Conservation (phyloP, 73 alveolate species). For the Tetrahymena thermophila region DNA sequence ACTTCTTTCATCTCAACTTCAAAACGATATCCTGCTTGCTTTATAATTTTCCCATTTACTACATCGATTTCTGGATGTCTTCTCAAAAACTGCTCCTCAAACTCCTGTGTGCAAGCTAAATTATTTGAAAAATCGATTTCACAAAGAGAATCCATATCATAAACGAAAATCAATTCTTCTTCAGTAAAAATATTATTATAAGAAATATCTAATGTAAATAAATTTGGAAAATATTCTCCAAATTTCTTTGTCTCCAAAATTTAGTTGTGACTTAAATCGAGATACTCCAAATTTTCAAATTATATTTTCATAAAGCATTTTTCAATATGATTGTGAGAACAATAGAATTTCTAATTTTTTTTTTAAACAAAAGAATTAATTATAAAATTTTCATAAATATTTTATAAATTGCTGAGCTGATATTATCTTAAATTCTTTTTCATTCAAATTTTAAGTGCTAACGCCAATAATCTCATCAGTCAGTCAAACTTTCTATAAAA, state of each 20-base stretch:
- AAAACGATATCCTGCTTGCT: background rate
- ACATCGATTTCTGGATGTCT: background rate
- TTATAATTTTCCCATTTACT: background rate
- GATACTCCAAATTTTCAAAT: background rate
- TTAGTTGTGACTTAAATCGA: background rate
- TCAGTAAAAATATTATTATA: background rate
- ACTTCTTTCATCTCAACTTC: background rate
- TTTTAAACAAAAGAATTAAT: background rate
- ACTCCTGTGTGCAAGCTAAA: background rate
- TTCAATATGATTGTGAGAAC: background rate
- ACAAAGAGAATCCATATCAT: background rate
- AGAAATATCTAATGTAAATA: background rate
- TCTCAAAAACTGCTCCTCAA: background rate
- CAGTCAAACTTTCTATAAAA: too few species aligned
- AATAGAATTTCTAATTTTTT: background rate
- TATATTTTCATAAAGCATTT: background rate
- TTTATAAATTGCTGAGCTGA: too few species aligned
- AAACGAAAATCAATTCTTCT: background rate
- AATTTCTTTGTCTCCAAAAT: background rate
- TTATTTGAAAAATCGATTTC: background rate
- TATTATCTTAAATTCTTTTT: too few species aligned
- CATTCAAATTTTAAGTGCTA: too few species aligned
- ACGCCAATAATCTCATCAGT: too few species aligned
- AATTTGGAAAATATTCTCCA: background rate
- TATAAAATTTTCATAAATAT: background rate